phyloP scores from a whole-genome alignment of 2,329 filamentous ascomycete species.

The Coleophoma cylindrospora region DNA sequence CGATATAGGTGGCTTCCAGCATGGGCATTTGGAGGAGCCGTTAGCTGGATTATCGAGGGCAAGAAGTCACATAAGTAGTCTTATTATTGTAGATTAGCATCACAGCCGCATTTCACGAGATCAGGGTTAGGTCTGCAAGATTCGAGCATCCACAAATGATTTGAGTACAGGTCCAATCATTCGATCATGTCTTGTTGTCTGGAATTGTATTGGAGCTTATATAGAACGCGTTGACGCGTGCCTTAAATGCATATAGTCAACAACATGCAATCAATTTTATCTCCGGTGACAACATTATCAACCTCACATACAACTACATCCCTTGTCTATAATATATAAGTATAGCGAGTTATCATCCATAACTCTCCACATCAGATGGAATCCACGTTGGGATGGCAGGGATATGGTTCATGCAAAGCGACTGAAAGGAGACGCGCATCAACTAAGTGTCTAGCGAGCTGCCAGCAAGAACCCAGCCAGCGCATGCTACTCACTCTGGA shows the following conservation, averaged over 20 bases:
- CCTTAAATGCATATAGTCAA: not conserved
- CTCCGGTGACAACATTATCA: not conserved
- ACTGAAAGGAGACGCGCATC: not conserved
- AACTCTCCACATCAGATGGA: not conserved
- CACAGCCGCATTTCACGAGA: no score
- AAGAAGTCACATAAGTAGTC: no score
- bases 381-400: not conserved
- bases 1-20: no score
- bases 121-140: no score
- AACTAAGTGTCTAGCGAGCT: not conserved
- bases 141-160: no score
- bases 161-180: no score
- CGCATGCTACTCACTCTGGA: not conserved
- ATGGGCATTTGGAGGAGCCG: no score
- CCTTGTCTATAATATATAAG: not conserved
- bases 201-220: no score
- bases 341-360: not conserved
- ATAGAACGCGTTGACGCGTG: no score
- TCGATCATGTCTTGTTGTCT: no score
- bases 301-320: not conserved
- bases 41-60: no score
- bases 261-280: not conserved
- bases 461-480: not conserved
- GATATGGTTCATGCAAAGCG: not conserved
- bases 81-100: no score